Percentiles rank a stretch among this genome's conserved stretches.
phyloP scores from a whole-genome alignment of 345 rosid genomes.

The Limnanthes douglasii region DNA sequence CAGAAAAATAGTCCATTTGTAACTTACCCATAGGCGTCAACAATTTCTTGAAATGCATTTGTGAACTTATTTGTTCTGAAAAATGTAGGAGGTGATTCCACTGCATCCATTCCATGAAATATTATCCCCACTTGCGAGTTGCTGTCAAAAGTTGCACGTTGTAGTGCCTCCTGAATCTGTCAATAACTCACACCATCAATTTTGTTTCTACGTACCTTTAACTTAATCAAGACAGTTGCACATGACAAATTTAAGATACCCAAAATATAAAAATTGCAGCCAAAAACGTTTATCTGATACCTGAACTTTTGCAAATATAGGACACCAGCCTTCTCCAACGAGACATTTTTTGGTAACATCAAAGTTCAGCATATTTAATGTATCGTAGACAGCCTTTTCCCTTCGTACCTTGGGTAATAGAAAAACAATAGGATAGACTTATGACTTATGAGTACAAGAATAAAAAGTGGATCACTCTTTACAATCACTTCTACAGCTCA shows the following conservation, averaged over 20 bases:
- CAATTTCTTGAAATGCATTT: slow-evolving; percentile 90
- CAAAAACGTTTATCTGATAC: slow-evolving; percentile 17
- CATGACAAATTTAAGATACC: not conserved
- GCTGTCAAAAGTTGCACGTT: slow-evolving; percentile 89
- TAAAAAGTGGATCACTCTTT: too few species aligned
- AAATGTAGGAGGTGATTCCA: slow-evolving; percentile 88
- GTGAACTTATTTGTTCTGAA: slow-evolving; percentile 80
- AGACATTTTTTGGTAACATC: slow-evolving; percentile 98
- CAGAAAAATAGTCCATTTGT: not conserved
- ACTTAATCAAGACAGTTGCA: too few species aligned
- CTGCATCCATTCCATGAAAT: slow-evolving; percentile 81
- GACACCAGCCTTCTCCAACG: slow-evolving; percentile 99
- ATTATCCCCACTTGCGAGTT: slow-evolving; percentile 87
- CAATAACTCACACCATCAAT: slow-evolving; percentile 8
- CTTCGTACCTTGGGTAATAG: slow-evolving; percentile 49
- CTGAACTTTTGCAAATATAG: slow-evolving; percentile 75
- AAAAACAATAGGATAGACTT: too few species aligned
- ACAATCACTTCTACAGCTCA: too few species aligned
- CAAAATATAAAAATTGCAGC: not conserved
- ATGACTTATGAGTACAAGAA: too few species aligned
- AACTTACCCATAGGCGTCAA: slow-evolving; percentile 97
- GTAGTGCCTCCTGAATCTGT: slow-evolving; percentile 90
- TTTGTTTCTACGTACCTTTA: slow-evolving; percentile 8
- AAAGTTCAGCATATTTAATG: slow-evolving; percentile 86
- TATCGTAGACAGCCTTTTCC: slow-evolving; percentile 85